Conservation (phyloP, 2,329 filamentous ascomycete species). For the Curvularia spicifera region DNA sequence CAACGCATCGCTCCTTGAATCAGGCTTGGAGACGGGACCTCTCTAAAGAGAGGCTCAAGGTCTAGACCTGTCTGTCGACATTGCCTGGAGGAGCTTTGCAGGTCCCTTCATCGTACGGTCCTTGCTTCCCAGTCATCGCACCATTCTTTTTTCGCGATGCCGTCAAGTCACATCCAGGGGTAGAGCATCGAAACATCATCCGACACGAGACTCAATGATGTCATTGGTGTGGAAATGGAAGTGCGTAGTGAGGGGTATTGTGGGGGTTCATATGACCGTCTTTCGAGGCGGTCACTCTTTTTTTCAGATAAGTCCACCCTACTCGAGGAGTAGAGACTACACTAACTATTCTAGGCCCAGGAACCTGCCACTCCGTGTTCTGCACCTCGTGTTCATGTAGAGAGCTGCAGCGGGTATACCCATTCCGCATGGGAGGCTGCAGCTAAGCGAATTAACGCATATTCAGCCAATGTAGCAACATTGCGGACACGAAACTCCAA, state of each 20-base stretch:
- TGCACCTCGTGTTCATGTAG: conserved; percentile 13
- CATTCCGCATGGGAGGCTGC: conserved; percentile 8
- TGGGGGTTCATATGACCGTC: conserved; percentile 28
- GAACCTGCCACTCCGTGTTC: neutral
- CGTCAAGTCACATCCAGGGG: conserved; percentile 32
- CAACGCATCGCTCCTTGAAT: conserved; percentile 16
- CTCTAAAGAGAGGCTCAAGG: conserved; percentile 52
- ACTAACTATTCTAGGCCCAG: conserved; percentile 25
- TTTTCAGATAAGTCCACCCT: conserved; percentile 52
- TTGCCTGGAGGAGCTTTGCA: conserved; percentile 21
- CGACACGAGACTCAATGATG: conserved; percentile 12
- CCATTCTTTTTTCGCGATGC: conserved; percentile 19
- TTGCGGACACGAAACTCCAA: conserved; percentile 10
- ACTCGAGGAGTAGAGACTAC: conserved; percentile 27
- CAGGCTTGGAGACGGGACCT: conserved; percentile 42
- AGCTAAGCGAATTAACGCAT: conserved; percentile 16
- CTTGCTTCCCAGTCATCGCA: conserved; percentile 19
- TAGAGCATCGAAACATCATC: conserved; percentile 7
- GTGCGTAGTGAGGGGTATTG: conserved; percentile 24
- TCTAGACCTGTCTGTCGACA: conserved; percentile 47
- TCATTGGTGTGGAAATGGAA: conserved; percentile 27
- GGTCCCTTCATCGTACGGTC: conserved; percentile 15
- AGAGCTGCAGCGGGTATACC: conserved; percentile 6
- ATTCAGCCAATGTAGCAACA: conserved; percentile 22
- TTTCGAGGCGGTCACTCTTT: conserved; percentile 34